Percentiles rank a stretch among this genome's conserved stretches.
Evolutionary conservation across 805 yeast genomes (phyloP).

Genomic region (Brettanomyces anomalus): DNA sequence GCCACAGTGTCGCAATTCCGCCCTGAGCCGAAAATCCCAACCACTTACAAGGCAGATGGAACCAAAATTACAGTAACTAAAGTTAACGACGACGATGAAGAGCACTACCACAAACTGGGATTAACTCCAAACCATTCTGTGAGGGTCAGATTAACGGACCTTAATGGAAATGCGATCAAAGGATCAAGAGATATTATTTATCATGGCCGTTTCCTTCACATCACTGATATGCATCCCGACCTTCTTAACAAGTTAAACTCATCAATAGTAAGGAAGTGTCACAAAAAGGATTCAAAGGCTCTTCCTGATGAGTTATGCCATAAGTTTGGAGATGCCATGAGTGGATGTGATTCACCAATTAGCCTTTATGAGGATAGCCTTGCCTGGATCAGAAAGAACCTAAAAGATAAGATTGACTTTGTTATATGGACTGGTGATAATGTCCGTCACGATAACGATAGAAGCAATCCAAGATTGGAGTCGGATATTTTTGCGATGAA

Average conservation of each 20-base stretch:
- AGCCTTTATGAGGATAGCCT: slow-evolving; percentile 52
- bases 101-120: slow-evolving; percentile 26
- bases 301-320: slow-evolving; percentile 38
- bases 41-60: too few relatives aligned
- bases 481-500: slow-evolving; percentile 63
- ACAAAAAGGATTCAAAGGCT: slow-evolving; percentile 27
- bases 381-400: slow-evolving; percentile 53
- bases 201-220: slow-evolving; percentile 76
- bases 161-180: background rate
- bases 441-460: slow-evolving; percentile 75
- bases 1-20: too few relatives aligned
- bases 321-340: slow-evolving; percentile 62
- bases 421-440: slow-evolving; percentile 91
- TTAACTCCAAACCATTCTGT: slow-evolving; percentile 33
- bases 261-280: slow-evolving; percentile 46
- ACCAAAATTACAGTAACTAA: background rate
- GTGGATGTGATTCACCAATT: slow-evolving; percentile 74
- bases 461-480: slow-evolving; percentile 67
- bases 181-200: slow-evolving; percentile 19
- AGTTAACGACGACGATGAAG: slow-evolving; percentile 16
- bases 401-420: slow-evolving; percentile 73
- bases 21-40: too few relatives aligned
- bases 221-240: slow-evolving; percentile 86
- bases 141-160: slow-evolving; percentile 13
- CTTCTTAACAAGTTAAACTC: slow-evolving; percentile 49